Evolutionary conservation across 345 rosid genomes (phyloP), one percentile per base, ranked within the genome.

Genomic region (Clarkia xantiana): DNA sequence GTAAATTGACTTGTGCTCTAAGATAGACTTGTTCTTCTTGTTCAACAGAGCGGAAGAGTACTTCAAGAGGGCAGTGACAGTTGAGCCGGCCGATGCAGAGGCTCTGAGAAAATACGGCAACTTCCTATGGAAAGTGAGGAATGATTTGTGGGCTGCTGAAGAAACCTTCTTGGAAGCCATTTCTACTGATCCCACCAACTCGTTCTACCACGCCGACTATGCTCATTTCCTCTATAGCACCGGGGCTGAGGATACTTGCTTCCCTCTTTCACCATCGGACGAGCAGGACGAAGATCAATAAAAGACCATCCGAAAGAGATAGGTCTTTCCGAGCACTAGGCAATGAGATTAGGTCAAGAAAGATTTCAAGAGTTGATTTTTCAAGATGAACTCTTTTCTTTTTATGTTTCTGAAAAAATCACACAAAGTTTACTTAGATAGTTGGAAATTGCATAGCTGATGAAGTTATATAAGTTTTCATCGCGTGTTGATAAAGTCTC

Each of bases 181-280:
- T 17, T 62, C 82, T 45, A 85, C 75, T 0, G 96, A 86, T 42
- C 96, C 98, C 0, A 56, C 65, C 40, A 86, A 84, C 73, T 64
- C 94, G 11, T 61, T 53, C 47, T 59, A 86, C 40, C 82, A 96
- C 0, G 89, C 87, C 17, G 73, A 69, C 60, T 91, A 91, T 57
- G 98, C 98, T 8, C 67, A 84, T 71, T 91, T 91, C 65, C 76
- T 91, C 38, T 91, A 94, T 96, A 91, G 76, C 43, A 91, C 94
- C 0, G 98, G 96, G 0, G 96, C 85, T 3, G 94, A 86, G 7
- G 96, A 86, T 55, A 86, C 98, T 3, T 91, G 98, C 63, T 91
- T 74, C 78, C 93, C 94, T 54, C 75, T 86, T 15, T 16, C 53
- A 14, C 9, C 40, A 39, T 2, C 40, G 1, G 53, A 49, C 17